Base-by-base conservation (phyloP, 2,329 filamentous ascomycete species). In the Neonectria ditissima region DNA sequence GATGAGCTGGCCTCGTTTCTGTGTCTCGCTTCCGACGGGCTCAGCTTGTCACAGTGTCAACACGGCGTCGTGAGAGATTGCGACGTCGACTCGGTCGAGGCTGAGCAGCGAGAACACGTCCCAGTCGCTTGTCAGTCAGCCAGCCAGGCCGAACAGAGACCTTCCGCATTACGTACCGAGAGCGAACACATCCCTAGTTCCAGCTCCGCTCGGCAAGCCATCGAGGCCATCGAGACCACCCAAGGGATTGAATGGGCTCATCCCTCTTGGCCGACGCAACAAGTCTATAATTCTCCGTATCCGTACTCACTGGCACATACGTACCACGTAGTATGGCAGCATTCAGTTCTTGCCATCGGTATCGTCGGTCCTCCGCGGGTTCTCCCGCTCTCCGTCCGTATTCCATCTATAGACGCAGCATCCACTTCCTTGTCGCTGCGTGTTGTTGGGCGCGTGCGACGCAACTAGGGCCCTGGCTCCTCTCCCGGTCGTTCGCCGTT, bases 121-220 rank as follows among this genome's bases (percentile, higher is more conserved):
- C 39, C 13, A 28, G 34, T 22, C 18, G 16, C 44, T 34, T 45
- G 52, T 43, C 45, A 41, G 45, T 20, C 37, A 41, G 8, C 37
- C 37, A 18, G 37, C 54, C 63, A 63, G 44, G 51, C 60, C 59
- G 39, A 52, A 22, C 39, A 51, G 61, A 54, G 48, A 41, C 54
- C 54, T 60, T 57, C 62, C 47, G 53, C 45, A 68, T 72, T 69
- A 69, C 70, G 69, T 71, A 32, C 48, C 30, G 48, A 30, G 13
- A 53, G 30, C 53, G 37, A 50, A 52, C 44, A 26, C 45, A 24
- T 50, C 26, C 47, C 26, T 50, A 14, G 26, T 28, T 43, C 37
- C 41, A 50, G 34, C 30, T 58, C 41, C 30, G 43, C 43, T 32
- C 26, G n/a, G 37, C 37, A 52, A 57, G 54, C 39, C 48, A 48